Evolutionary conservation across 192 early-diverging fungal genomes (phyloP).

Genomic region (Oehlia diaphana): DNA sequence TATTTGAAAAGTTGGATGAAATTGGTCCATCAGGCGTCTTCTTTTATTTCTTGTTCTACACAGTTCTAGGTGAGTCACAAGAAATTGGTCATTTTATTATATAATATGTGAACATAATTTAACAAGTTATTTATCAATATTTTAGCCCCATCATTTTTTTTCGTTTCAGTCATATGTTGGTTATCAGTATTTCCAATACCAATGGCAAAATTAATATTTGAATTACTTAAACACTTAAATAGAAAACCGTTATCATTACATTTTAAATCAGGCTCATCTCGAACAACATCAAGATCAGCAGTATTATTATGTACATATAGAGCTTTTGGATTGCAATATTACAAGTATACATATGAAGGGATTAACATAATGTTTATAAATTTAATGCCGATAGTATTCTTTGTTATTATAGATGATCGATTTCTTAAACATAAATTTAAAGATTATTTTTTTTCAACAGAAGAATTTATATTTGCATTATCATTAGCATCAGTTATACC

Average conservation of each 20-base stretch:
- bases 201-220: slow-evolving; percentile 92
- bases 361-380: slow-evolving; percentile 98
- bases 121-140: slow-evolving; percentile 18
- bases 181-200: slow-evolving; percentile 86
- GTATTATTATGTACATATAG: slow-evolving; percentile 88
- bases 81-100: neutral
- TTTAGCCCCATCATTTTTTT: slow-evolving; percentile 74
- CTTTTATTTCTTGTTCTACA: slow-evolving; percentile 49
- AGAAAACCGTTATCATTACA: slow-evolving; percentile 74
- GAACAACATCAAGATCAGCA: slow-evolving; percentile 35
- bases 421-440: slow-evolving; percentile 50
- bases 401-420: slow-evolving; percentile 82
- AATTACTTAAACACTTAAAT: slow-evolving; percentile 74
- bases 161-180: slow-evolving; percentile 79
- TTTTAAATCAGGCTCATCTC: slow-evolving; percentile 61
- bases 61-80: slow-evolving; percentile 44
- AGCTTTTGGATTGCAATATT: slow-evolving; percentile 91
- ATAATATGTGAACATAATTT: slow-evolving; percentile 23
- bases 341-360: slow-evolving; percentile 95
- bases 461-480: slow-evolving; percentile 57
- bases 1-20: slow-evolving; percentile 29
- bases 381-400: slow-evolving; percentile 77
- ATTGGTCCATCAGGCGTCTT: slow-evolving; percentile 48
- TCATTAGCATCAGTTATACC: slow-evolving; percentile 85
- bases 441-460: slow-evolving; percentile 45